Base-by-base conservation (phyloP, 192 early-diverging fungal species). In the Linnemannia exigua region DNA sequence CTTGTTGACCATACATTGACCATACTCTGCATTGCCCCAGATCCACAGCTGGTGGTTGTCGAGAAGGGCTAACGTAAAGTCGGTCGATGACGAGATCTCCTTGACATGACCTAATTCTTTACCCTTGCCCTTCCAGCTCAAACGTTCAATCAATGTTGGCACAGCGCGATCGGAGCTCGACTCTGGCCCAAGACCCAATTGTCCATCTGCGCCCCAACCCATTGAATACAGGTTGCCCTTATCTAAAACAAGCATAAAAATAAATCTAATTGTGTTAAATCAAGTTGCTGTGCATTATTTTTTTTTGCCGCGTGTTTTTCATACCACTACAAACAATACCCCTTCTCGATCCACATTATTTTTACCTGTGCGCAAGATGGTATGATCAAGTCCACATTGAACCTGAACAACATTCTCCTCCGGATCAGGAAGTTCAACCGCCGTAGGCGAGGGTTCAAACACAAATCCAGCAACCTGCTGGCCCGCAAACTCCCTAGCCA, bases 161-260 rank as follows among this genome's bases (percentile, higher is more conserved):
- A 70, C 50, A 15, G 75, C 69, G 31, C 82, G 81, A 52, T 90
- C 90, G 7, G 75, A 77, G 33, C 87, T 88, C 8, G 86, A 88
- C 6, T 80, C 79, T 15, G 81, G 76, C 2, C 94, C 93, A 25
- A 92, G 78, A 19, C 94, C 94, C 38, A 95, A 82, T 87, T 95
- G 94, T 12, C 94, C 94, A 75, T 95, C 94, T n/a, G 94, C 90
- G 20, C 93, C 92, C 94, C 94, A 95, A 46, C 94, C 94, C 94
- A 95, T 94, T 0, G 92, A 89, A 80, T 93, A 93, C 44, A 94
- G 71, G 7, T 89, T 89, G 14, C 88, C 88, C 15, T 69, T 47
- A 67, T 91, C 90, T 86, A 79, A 20, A 28, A 14, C 0, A 14
- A 5, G 36, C 19, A 44, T 38, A 37, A 54, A 51, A 33, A 68